Base-by-base conservation (phyloP, 345 rosid genomes). In the Heritiera fomes region DNA sequence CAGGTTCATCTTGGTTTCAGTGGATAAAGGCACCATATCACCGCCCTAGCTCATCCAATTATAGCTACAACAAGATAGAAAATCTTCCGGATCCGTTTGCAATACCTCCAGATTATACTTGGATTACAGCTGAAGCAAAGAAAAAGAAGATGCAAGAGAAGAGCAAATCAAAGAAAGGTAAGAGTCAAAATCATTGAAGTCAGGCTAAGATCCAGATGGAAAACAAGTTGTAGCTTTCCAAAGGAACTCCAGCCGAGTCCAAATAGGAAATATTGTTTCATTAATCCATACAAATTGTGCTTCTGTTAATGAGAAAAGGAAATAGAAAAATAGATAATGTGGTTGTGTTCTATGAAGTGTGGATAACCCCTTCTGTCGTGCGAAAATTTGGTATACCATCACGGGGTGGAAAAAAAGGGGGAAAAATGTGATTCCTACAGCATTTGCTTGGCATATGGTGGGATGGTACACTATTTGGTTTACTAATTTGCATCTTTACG, bases 121-220 rank as follows among this genome's bases (percentile, higher is more conserved):
- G 99, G 99, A 85, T 92, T 23, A 87, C 90, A 3, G 88, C 90
- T 30, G 98, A 93, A 80, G 94, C 89, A 69, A 95, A 92, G 97
- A 93, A 89, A 80, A 92, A 82, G 92, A 96, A 89, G 92, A 89
- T 91, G 87, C 98, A 90, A 82, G 98, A 94, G 81, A 96, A 94
- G 86, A 89, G 81, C 86, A 93, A 87, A 85, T 84, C 89, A 17
- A 92, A 87, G 87, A 92, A 85, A 79, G 90, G 88, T 47, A 91
- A 82, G 84, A 87, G 71, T 69, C 89, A 87, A 82, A 87, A 70
- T 83, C 83, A 84, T 82, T 84, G 75, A 86, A 64, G 53, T 63
- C n/a, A 0, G 62, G 78, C 4, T 66, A 78, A 80, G 73, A 76
- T 68, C 47, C 52, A 71, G 71, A 61, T 18, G 82, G 80, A 79